Evolutionary conservation across 2,329 filamentous ascomycete species (phyloP), one percentile per base, ranked within the genome.

Genomic region (Xylariales sp.): DNA sequence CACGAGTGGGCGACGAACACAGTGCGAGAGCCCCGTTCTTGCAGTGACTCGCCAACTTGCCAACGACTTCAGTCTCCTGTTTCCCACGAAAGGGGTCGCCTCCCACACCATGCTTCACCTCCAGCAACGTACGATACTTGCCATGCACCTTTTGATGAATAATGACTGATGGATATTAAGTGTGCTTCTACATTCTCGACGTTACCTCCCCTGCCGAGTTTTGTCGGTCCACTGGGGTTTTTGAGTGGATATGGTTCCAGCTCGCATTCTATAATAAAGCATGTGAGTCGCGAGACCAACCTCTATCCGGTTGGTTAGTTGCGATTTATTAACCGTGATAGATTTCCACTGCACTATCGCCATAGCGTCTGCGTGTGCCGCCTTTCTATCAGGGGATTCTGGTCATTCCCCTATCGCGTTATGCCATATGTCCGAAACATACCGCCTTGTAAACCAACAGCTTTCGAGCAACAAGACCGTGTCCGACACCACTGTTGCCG

Each of bases 401-500:
- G 41, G 16, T 18, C 57, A 68, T 7, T 68, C 69, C 9, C 53
- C 62, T 5, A 49, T 62, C 23, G 65, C 60, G 12, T 48, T 77
- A 43, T 64, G 71, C 53, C 70, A 75, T 49, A 67, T 77, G 39
- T 72, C 71, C 16, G 59, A 68, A 48, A 70, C 74, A 1, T 72
- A 77, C 48, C 52, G 61, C 10, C 67, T 68, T 12, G 59, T 77
- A 30, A 75, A 72, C 12, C 45, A 71, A 59, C 56, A 69, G 18
- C 61, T 77, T 1, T 71, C 69, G 8, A 64, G 73, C 18, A 28
- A 54, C 1, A 71, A 75, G 5, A 73, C 74, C 5, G 62, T 77
- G 5, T 73, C 73, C 4, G 73, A 78, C 50, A 70, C 72, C 18
- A 75, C 73, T 4, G 68, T 78, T 6, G 73, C 69, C n/a, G 73